Base-by-base conservation (phyloP, 1,284 basidiomycete species). In the Sanghuangporus sanghuang region DNA sequence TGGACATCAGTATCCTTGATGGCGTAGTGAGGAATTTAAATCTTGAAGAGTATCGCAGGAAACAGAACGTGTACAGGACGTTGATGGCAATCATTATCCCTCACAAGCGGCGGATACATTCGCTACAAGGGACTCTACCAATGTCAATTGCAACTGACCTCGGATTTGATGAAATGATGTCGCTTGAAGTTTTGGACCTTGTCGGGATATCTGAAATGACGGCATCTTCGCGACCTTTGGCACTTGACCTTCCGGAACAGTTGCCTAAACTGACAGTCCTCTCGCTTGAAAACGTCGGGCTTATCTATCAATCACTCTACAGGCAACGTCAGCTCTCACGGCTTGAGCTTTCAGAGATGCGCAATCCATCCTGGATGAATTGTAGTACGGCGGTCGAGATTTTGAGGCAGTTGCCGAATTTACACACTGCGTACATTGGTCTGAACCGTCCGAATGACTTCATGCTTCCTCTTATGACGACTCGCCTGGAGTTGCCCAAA, bases 311-410 rank as follows among this genome's bases (percentile, higher is more conserved):
- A 21, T 55, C 53, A 6, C 60, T 62, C 21, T 27, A 52, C 12
- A 54, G 53, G 3, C 60, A 62, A 36, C 5, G 18, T 21, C 60
- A 62, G 21, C 50, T 62, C 23, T 55, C 60, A 40, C 53, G 53
- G 9, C 53, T 62, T 9, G 60, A 62, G 46, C 60, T 62, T 55
- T 62, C 60, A 39, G 53, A 56, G 40, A 61, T 61, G 53, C 53
- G 60, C 16, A 56, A 56, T 21, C 60, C 60, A 0, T 52, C 39
- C 18, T 55, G 60, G 53, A 55, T 62, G 53, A 36, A 48, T 32
- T 56, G 52, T 23, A 18, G 39, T 18, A 55, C 52, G 6, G 60
- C 60, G 1, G 16, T 55, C 9, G 39, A 62, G 7, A 55, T 62
- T 6, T 39, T 62, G 46, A 44, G 32, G 32, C 21, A 50, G 16